A percentile compares a stretch with the other conserved stretches of the same genome.
Conservation (phyloP, 257 asterid genomes). For the Fraxinus anomala region DNA sequence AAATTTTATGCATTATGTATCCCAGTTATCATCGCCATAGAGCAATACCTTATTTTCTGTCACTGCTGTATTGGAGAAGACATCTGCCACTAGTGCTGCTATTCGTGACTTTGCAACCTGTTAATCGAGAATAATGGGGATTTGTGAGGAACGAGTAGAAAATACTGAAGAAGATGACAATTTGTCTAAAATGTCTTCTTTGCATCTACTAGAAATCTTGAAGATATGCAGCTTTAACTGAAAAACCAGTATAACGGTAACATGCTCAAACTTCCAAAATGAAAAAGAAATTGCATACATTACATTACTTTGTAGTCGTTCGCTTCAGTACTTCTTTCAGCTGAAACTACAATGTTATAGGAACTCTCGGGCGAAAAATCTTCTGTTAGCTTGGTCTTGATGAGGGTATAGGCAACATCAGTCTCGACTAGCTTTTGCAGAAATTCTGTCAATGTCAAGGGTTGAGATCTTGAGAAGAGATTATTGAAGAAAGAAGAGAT, state of each 20-base stretch:
- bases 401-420: constrained; percentile 76
- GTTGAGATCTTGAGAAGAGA: constrained; percentile 67
- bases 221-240: background rate
- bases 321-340: constrained; percentile 65
- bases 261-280: constrained; percentile 19
- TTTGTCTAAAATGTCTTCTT: background rate
- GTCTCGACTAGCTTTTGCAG: constrained; percentile 68
- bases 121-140: background rate
- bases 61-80: constrained; percentile 75
- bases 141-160: constrained; percentile 10
- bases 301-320: constrained; percentile 97
- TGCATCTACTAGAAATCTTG: background rate
- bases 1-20: background rate
- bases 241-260: background rate
- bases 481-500: constrained; percentile 76
- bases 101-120: constrained; percentile 79
- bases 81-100: constrained; percentile 84
- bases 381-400: constrained; percentile 68
- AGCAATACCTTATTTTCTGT: constrained; percentile 81
- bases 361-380: constrained; percentile 81
- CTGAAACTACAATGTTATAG: constrained; percentile 65
- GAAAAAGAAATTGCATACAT: constrained; percentile 69
- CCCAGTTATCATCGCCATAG: background rate
- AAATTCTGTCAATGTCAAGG: constrained; percentile 63
- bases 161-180: background rate